These are phyloP conservation scores for Amoebophrya sp. DNA, from an alignment of 169 alveolate species.

Conservation along the genomic window DNA sequence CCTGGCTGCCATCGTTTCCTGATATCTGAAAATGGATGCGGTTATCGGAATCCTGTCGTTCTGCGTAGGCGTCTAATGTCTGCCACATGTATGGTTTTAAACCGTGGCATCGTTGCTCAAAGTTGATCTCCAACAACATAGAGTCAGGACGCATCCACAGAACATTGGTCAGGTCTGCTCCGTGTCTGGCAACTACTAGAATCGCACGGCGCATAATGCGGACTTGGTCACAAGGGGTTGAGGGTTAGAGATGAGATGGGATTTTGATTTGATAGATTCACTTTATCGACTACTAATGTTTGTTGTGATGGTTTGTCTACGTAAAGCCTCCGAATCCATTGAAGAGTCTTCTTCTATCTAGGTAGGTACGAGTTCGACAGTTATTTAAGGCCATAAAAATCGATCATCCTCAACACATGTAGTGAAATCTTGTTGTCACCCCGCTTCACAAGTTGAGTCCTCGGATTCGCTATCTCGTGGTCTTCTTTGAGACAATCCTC, in stretches of 20 bases:
- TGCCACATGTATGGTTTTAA: constrained; percentile 14
- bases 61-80: neutral
- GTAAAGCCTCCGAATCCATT: too few species aligned
- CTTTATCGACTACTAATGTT: too few species aligned
- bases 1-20: neutral
- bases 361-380: too few species aligned
- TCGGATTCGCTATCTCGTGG: neutral
- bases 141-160: neutral
- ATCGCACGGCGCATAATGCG: neutral
- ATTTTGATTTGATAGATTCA: too few species aligned
- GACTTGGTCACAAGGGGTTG: neutral
- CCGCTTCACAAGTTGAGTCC: neutral
- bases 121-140: neutral
- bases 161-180: neutral
- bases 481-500: neutral
- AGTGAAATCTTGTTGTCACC: neutral
- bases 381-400: too few species aligned
- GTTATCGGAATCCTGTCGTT: neutral
- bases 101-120: neutral
- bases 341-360: too few species aligned
- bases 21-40: neutral
- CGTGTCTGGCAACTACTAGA: neutral
- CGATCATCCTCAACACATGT: neutral
- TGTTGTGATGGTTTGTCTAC: too few species aligned
- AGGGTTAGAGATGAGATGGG: too few species aligned